Percentiles rank a stretch among this genome's conserved stretches.
Conservation (phyloP, 805 yeast species). For the Metschnikowia sp. region DNA sequence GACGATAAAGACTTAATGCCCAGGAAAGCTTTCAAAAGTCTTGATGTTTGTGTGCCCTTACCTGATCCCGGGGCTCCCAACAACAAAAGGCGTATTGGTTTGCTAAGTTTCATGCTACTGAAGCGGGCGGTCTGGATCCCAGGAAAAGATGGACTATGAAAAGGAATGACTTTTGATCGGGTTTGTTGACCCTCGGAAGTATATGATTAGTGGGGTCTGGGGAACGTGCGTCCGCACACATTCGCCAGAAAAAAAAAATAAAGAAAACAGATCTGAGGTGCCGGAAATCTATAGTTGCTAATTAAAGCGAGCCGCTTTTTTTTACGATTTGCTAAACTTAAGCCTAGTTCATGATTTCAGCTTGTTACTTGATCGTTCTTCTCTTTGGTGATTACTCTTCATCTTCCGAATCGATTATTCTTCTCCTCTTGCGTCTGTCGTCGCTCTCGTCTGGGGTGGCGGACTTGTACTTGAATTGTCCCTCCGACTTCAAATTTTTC, state of each 20-base stretch:
- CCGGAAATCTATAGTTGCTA: too few relatives aligned
- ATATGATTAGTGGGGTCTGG: too few relatives aligned
- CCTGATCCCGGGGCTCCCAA: conserved; percentile 97
- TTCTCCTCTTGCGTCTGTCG: conserved; percentile 40
- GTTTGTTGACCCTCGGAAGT: too few relatives aligned
- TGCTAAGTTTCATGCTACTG: conserved; percentile 6
- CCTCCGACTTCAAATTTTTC: conserved; percentile 51
- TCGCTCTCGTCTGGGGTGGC: conserved; percentile 32
- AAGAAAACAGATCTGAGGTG: too few relatives aligned
- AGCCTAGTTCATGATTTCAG: too few relatives aligned
- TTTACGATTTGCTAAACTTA: too few relatives aligned
- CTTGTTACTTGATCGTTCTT: too few relatives aligned
- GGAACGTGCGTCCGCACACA: too few relatives aligned
- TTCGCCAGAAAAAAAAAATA: too few relatives aligned
- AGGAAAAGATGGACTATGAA: not conserved
- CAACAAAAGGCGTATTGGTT: conserved; percentile 50
- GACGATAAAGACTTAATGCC: conserved; percentile 63
- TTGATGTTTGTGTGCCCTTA: conserved; percentile 82
- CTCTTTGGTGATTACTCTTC: conserved; percentile 34
- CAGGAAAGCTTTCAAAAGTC: conserved; percentile 54
- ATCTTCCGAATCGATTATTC: conserved; percentile 49
- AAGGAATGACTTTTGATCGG: too few relatives aligned
- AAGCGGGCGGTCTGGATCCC: not conserved
- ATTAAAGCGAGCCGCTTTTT: too few relatives aligned
- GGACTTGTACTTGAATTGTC: conserved; percentile 46